Base-by-base conservation (phyloP, 1,284 basidiomycete genomes). In the Erythrobasidium hasegawianum region DNA sequence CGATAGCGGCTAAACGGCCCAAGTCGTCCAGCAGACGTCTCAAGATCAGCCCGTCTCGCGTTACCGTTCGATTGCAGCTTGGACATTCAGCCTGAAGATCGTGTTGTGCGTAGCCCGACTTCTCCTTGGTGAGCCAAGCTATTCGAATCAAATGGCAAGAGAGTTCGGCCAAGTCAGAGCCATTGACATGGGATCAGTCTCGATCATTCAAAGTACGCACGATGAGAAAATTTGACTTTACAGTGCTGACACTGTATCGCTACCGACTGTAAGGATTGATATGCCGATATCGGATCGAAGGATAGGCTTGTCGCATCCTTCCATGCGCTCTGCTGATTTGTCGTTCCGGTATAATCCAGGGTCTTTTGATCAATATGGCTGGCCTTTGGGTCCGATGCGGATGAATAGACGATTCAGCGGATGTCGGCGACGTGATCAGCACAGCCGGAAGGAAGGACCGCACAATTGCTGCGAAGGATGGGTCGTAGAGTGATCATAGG, bases 181-280 rank as follows among this genome's bases (percentile, higher is more conserved):
- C 40, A 41, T 41, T 41, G 40, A 11, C 40, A 41, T n/a, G 40
- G 40, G 40, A 41, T 41, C 40, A 41, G 40, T 41, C 40, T 41
- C 40, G 40, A 41, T 10, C 40, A 41, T 10, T 41, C 40, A 41
- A 41, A 41, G 40, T 41, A 41, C 40, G 40, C 40, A 41, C 40
- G 40, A 41, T 41, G 40, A 41, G 40, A 41, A 41, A 41, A 41
- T 41, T 41, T 41, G 40, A 41, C 40, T 41, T 41, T 41, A 41
- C 40, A 41, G 40, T 41, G 40, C 40, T 41, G 40, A n/a, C 40
- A 41, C 40, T 41, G 40, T 41, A 41, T 41, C n/a, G 40, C 40
- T 41, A 41, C 40, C 40, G 40, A 41, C 40, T 41, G 40, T 41
- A 41, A 41, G 40, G 40, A 41, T 41, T 41, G 40, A 41, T 41